Evolutionary conservation across 2,329 filamentous ascomycete species (phyloP).

Genomic region (Polytolypa hystricis): DNA sequence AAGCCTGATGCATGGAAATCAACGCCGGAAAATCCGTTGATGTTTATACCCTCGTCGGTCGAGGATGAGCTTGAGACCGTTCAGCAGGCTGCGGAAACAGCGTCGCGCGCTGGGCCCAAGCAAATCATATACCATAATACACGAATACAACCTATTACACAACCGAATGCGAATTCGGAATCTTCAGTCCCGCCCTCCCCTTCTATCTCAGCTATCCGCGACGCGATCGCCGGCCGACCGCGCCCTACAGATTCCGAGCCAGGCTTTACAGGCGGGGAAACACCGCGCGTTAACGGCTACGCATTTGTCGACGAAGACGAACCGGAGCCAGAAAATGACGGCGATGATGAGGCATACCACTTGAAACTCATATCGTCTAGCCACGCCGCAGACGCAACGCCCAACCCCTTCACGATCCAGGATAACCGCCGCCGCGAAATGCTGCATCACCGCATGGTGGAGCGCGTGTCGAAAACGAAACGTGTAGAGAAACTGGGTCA

Average conservation of each 20-base stretch:
- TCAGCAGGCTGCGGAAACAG: conserved; percentile 55
- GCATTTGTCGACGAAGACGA: conserved; percentile 77
- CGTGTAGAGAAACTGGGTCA: conserved; percentile 49
- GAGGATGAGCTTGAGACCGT: conserved; percentile 48
- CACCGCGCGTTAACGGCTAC: conserved; percentile 85
- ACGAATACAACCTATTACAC: conserved; percentile 49
- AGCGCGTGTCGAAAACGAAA: conserved; percentile 64
- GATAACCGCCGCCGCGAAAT: conserved; percentile 66
- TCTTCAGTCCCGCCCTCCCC: conserved; percentile 61
- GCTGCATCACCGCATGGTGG: conserved; percentile 77
- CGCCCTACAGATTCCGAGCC: conserved; percentile 51
- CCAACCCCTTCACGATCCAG: conserved; percentile 70
- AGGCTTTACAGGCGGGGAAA: conserved; percentile 57
- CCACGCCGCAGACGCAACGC: conserved; percentile 36
- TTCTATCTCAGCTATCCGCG: conserved; percentile 70
- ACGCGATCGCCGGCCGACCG: conserved; percentile 67
- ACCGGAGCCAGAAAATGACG: conserved; percentile 28
- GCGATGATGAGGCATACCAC: conserved; percentile 40
- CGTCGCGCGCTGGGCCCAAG: conserved; percentile 65
- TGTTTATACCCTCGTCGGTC: conserved; percentile 55
- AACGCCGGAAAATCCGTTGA: conserved; percentile 67
- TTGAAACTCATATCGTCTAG: conserved; percentile 17
- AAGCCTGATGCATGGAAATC: conserved; percentile 66
- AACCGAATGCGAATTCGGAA: conserved; percentile 19
- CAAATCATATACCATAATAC: conserved; percentile 75